A percentile compares a stretch with the other conserved stretches of the same genome.
These are phyloP conservation scores for Mycothermus thermophilus DNA, from an alignment of 495 filamentous ascomycete genomes.

Conservation along the genomic window DNA sequence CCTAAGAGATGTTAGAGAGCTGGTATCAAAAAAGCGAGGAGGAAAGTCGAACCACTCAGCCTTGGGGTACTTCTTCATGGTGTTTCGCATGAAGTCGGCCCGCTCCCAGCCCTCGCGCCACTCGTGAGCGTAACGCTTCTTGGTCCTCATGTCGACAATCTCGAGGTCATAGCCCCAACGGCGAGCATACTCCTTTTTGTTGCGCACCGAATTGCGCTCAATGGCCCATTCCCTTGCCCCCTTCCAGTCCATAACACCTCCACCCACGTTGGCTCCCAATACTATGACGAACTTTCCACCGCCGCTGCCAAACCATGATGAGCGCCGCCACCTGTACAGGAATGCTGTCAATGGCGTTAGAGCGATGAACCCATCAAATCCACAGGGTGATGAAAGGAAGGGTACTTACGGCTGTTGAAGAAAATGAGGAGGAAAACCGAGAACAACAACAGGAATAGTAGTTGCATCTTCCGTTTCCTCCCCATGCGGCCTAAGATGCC, in stretches of 20 bases:
- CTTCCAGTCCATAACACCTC: constrained; percentile 99
- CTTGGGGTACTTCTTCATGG: constrained; percentile 83
- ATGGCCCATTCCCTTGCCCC: constrained; percentile 95
- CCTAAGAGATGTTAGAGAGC: constrained; percentile 40
- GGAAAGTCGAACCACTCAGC: constrained; percentile 72
- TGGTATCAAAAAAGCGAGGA: not conserved
- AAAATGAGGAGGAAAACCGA: constrained; percentile 51
- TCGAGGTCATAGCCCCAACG: constrained; percentile 94
- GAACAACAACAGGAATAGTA: constrained; percentile 44
- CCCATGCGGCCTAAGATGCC: constrained; percentile 27
- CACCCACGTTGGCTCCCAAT: constrained; percentile 82
- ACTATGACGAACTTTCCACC: constrained; percentile 90
- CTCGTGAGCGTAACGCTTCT: constrained; percentile 97
- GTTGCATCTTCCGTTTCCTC: constrained; percentile 41
- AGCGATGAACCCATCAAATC: not conserved
- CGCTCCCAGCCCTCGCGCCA: constrained; percentile 99
- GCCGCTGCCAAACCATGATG: constrained; percentile 50
- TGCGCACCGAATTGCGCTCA: constrained; percentile 87
- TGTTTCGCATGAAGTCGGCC: constrained; percentile 84
- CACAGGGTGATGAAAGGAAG: not conserved
- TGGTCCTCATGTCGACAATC: constrained; percentile 93
- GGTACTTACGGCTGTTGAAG: constrained; percentile 50
- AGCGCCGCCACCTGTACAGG: constrained; percentile 35
- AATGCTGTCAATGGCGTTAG: constrained; percentile 20
- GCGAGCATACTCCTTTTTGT: constrained; percentile 77